Evolutionary conservation across 192 early-diverging fungal genomes (phyloP).

Genomic region (Geranomyces michiganensis): DNA sequence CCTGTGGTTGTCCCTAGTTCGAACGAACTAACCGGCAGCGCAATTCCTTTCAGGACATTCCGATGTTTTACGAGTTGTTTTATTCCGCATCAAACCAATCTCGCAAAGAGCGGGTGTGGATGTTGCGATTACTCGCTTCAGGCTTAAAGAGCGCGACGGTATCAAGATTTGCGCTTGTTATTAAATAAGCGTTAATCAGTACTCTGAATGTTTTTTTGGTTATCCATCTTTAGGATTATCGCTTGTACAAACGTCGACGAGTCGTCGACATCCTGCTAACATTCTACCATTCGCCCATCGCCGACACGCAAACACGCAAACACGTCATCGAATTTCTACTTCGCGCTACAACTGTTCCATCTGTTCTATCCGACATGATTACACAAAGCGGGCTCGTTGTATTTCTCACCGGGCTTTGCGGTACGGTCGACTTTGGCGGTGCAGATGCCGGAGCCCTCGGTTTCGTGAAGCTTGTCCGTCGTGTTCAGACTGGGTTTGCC

Average conservation of each 20-base stretch:
- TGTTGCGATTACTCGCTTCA: conserved; percentile 64
- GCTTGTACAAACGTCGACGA: conserved; percentile 67
- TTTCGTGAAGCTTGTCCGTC: background rate
- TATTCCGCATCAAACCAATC: conserved; percentile 64
- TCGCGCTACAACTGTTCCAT: conserved; percentile 55
- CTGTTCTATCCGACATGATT: conserved; percentile 59
- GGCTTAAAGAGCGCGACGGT: conserved; percentile 61
- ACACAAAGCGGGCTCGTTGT: conserved; percentile 62
- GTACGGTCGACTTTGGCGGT: conserved; percentile 24
- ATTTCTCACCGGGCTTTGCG: conserved; percentile 45
- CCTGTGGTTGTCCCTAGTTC: background rate
- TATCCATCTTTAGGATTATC: conserved; percentile 59
- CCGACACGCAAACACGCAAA: conserved; percentile 55
- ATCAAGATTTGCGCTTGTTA: background rate
- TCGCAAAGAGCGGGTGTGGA: conserved; percentile 75
- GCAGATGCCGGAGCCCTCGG: conserved; percentile 5
- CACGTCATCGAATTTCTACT: conserved; percentile 50
- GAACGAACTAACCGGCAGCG: background rate
- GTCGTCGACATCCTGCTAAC: conserved; percentile 69
- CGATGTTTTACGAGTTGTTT: conserved; percentile 81
- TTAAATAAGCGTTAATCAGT: background rate
- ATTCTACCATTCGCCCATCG: conserved; percentile 70
- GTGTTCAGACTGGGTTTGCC: conserved; percentile 5
- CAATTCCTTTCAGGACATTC: conserved; percentile 62
- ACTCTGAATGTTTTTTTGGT: background rate